A percentile compares a stretch with the other conserved stretches of the same genome.
phyloP scores from a whole-genome alignment of 169 alveolate species.

The Plasmodium fragile region DNA sequence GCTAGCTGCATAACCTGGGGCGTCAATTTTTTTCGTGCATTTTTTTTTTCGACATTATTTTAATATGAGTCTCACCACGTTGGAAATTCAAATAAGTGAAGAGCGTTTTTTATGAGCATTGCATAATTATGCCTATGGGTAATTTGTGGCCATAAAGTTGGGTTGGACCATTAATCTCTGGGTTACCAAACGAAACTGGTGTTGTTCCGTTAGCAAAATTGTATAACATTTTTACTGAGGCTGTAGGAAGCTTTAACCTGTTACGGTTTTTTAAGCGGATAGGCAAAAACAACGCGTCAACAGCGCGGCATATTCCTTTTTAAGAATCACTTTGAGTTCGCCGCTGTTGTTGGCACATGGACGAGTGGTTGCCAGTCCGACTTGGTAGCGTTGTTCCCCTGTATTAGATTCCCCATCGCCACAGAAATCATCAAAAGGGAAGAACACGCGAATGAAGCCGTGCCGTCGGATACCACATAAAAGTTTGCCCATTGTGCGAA shows the following conservation, averaged over 20 bases:
- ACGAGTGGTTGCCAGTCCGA: neutral
- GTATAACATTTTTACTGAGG: neutral
- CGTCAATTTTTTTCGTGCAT: neutral
- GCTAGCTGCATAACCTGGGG: neutral
- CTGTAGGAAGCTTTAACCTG: neutral
- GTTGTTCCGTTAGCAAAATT: neutral
- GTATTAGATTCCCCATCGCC: neutral
- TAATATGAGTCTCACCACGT: neutral
- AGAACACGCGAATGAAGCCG: neutral
- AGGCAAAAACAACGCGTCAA: neutral
- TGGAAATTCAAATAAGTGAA: neutral
- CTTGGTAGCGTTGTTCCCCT: neutral
- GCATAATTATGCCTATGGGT: neutral
- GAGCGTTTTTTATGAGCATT: neutral
- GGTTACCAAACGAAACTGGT: neutral
- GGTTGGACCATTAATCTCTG: neutral
- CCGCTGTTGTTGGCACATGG: neutral
- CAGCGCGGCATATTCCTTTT: neutral
- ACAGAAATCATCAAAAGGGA: neutral
- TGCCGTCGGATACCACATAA: neutral
- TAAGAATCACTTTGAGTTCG: neutral
- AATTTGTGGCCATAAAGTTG: neutral
- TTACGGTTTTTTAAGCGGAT: neutral
- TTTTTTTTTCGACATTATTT: neutral
- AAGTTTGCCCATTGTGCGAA: neutral